phyloP scores from a whole-genome alignment of 1,284 basidiomycete genomes.

The Cutaneotrichosporon curvatum region DNA sequence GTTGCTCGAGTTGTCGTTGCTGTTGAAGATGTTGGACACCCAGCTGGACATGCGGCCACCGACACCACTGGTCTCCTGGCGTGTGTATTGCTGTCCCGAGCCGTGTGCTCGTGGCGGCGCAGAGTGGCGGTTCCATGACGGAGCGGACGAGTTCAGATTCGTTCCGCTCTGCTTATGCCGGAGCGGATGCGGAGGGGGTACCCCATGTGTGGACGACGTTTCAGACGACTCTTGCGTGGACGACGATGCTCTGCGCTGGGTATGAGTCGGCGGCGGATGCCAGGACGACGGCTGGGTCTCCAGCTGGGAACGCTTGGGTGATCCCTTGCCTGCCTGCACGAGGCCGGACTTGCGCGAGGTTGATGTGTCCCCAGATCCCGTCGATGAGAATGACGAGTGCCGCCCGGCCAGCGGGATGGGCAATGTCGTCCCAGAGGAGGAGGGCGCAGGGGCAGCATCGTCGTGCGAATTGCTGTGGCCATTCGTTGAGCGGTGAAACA shows the following conservation, averaged over 20 bases:
- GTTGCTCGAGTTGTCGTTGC: background rate
- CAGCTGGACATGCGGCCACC: conserved; percentile 37
- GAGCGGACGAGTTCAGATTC: background rate
- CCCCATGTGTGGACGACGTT: background rate
- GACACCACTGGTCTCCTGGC: conserved; percentile 8
- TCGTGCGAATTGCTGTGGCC: conserved; percentile 2
- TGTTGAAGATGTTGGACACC: conserved; percentile 36
- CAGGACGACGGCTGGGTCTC: conserved; percentile 19
- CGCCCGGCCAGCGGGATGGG: conserved; percentile 19
- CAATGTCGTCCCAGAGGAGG: background rate
- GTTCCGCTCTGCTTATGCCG: background rate
- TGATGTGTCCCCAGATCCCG: conserved; percentile 21
- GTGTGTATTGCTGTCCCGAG: background rate
- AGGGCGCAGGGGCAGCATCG: conserved; percentile 5
- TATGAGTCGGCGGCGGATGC: conserved; percentile 13
- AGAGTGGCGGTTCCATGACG: conserved; percentile 16
- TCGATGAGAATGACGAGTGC: conserved; percentile 34
- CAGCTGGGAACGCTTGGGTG: conserved; percentile 3
- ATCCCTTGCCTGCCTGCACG: conserved; percentile 19
- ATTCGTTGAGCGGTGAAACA: conserved; percentile 30
- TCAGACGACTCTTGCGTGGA: conserved; percentile 4
- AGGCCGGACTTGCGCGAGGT: conserved; percentile 10
- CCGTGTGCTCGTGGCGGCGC: background rate
- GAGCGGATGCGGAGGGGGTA: background rate
- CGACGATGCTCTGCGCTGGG: conserved; percentile 20